Base-by-base conservation (phyloP, 495 filamentous ascomycete species). In the Podospora pseudocomata region DNA sequence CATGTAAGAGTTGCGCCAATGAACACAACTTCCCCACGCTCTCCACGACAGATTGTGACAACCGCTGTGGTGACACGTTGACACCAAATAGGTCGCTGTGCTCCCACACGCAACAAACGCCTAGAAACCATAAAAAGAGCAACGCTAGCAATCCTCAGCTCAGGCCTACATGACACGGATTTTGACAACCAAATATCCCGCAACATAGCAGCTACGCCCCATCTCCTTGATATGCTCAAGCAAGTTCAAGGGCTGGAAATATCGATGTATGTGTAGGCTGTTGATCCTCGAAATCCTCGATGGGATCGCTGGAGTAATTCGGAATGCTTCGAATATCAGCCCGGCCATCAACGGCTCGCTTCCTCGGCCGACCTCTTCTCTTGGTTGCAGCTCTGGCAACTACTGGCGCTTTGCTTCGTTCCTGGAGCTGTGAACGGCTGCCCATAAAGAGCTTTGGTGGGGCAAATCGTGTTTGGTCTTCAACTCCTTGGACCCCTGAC, bases 371-470 rank as follows among this genome's bases (percentile, higher is more conserved):
- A 34, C 78, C 76, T 67, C 74, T 75, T 39, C 67, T 71, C 55
- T 71, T 75, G 56, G 23, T 73, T 16, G 65, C 34, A 28, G 65
- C 56, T 16, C 39, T 49, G 34, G 19, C 60, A 16, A 54, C 30
- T 11, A 53, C 28, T 11, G 54, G 28, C 27, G 23, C 63, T 2
- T n/a, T 49, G 26, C 27, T 54, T 5, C 30, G 65, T 18, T 49
- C 56, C 5, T 59, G 34, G 4, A 23, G 26, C 20, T 57, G 63
- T 4, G 73, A 75, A 39, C 76, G 69, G 55, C 73, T 81, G 15
- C 81, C 81, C 32, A 81, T 68, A 63, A 82, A 83, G 6, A 72
- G 72, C 66, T 76, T 82, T n/a, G 80, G 80, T 27, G 74, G 72
- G 26, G 67, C 68, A 60, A 82, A 82, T 55, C 72, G 72, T 62